A percentile compares a stretch with the other conserved stretches of the same genome.
phyloP scores from a whole-genome alignment of 164 flowering plant genomes.

The Annona squamosa region DNA sequence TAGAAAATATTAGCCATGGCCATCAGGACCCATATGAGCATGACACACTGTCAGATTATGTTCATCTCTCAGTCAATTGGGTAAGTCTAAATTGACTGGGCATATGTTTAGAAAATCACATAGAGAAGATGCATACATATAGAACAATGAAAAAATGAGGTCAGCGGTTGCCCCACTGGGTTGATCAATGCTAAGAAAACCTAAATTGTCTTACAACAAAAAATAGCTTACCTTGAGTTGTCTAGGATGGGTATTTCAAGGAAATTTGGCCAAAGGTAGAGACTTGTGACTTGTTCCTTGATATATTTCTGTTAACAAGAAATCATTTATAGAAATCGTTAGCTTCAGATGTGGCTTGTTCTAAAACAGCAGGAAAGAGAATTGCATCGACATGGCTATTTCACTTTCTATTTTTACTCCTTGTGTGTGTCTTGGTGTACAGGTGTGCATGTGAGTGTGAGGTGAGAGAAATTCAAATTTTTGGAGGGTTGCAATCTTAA shows the following conservation, averaged over 20 bases:
- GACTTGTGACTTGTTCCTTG: conserved; percentile 53
- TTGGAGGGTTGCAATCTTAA: no score
- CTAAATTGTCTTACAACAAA: not conserved
- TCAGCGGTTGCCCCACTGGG: not conserved
- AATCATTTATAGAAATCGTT: not conserved
- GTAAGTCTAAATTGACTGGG: not conserved
- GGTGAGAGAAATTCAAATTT: no score
- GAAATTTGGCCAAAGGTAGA: conserved; percentile 80
- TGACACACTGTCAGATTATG: not conserved
- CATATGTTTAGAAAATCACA: not conserved
- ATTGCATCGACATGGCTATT: no score
- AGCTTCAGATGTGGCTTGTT: not conserved
- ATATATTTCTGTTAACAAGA: conserved; percentile 47
- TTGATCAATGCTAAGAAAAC: no score
- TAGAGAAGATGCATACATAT: not conserved
- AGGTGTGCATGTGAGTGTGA: no score
- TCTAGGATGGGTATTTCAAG: conserved; percentile 78
- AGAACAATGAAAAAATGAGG: not conserved
- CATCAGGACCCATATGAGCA: not conserved
- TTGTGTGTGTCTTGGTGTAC: no score
- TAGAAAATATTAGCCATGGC: not conserved
- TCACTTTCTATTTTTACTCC: no score
- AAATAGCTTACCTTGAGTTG: conserved; percentile 47
- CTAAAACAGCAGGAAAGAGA: no score
- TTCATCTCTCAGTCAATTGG: no score